A percentile compares a stretch with the other conserved stretches of the same genome.
Conservation (phyloP, 179 eudicot genomes). For the Patellifolia procumbens region DNA sequence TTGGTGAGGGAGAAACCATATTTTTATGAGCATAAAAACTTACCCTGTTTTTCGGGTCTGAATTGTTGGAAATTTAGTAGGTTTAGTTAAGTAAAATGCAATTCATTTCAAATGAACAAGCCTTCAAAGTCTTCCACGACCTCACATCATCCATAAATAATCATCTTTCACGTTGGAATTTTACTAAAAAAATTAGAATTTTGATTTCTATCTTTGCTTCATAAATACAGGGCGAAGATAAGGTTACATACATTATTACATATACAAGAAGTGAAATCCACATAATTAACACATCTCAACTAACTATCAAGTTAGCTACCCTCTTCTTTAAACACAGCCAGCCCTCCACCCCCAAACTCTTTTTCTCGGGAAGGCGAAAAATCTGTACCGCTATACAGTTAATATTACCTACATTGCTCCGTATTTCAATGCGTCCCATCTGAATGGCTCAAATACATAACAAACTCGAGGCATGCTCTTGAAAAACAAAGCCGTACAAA, state of each 20-base stretch:
- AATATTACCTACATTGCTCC: constrained; percentile 57
- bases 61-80: no score
- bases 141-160: not conserved
- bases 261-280: constrained; percentile 1
- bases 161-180: not conserved
- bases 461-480: constrained; percentile 69
- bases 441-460: constrained; percentile 55
- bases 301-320: constrained; percentile 11
- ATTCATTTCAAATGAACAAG: no score
- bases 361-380: not conserved
- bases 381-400: not conserved
- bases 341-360: not conserved
- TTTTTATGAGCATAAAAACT: no score
- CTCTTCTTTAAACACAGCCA: not conserved
- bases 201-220: constrained; percentile 1
- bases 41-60: no score
- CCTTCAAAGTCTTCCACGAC: no score
- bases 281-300: not conserved
- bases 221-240: constrained; percentile 8
- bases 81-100: no score
- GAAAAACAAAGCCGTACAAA: constrained; percentile 79
- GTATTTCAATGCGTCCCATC: constrained; percentile 68
- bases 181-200: not conserved
- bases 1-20: no score
- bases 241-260: constrained; percentile 8